phyloP scores from a whole-genome alignment of 2,329 filamentous ascomycete species.

The Colletotrichum lini region DNA sequence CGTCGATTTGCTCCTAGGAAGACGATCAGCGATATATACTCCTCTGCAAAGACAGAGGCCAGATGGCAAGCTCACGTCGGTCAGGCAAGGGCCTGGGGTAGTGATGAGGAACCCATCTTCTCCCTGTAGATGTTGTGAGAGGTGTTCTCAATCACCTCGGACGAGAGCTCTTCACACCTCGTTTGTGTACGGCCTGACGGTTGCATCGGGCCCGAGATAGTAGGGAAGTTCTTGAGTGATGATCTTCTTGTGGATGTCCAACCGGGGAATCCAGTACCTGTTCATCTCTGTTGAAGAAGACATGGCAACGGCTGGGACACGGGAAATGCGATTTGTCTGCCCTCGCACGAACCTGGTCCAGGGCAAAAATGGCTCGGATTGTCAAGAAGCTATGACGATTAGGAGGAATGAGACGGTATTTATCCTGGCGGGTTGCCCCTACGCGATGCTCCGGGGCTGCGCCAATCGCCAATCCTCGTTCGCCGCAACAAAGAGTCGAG shows the following conservation, averaged over 20 bases:
- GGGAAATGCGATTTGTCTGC: constrained; percentile 20
- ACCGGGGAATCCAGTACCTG: constrained; percentile 72
- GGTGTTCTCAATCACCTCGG: constrained; percentile 38
- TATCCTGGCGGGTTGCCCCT: constrained; percentile 29
- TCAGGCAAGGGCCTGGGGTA: constrained; percentile 70
- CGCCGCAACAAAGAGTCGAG: constrained; percentile 14
- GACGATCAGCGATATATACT: constrained; percentile 67
- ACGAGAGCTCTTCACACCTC: constrained; percentile 59
- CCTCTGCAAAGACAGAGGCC: constrained; percentile 21
- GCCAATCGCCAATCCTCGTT: constrained; percentile 23
- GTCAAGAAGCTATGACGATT: constrained; percentile 24
- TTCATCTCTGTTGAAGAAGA: constrained; percentile 59
- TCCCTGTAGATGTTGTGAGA: constrained; percentile 57
- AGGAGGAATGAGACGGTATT: constrained; percentile 41
- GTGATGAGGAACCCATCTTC: constrained; percentile 74
- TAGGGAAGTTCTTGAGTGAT: constrained; percentile 72
- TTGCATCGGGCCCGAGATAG: constrained; percentile 71
- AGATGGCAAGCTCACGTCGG: constrained; percentile 65
- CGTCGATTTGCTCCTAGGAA: constrained; percentile 72
- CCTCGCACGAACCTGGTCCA: not conserved
- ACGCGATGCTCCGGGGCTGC: constrained; percentile 20
- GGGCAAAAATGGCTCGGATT: constrained; percentile 16
- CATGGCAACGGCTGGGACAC: constrained; percentile 26
- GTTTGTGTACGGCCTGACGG: constrained; percentile 69
- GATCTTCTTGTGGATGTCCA: constrained; percentile 73